These are phyloP conservation scores for Akanthomyces uredinophilus DNA, from an alignment of 2,329 filamentous ascomycete species.

Conservation along the genomic window DNA sequence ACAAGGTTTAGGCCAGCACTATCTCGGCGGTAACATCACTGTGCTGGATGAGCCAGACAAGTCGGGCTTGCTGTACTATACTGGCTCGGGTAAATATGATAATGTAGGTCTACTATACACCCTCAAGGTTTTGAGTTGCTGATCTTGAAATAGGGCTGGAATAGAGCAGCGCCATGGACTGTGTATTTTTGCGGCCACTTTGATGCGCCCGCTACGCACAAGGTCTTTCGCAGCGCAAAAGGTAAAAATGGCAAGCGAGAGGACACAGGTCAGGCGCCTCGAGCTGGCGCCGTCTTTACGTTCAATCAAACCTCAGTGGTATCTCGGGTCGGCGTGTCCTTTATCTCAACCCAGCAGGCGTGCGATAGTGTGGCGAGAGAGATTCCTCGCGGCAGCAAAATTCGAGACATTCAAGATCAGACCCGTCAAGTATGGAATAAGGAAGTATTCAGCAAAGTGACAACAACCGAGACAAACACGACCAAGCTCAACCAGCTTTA, in stretches of 20 bases:
- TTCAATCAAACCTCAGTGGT: slow-evolving; percentile 43
- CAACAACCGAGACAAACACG: slow-evolving; percentile 50
- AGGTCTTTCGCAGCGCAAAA: slow-evolving; percentile 38
- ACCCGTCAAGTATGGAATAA: slow-evolving; percentile 54
- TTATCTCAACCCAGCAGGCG: slow-evolving; percentile 57
- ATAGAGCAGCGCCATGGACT: slow-evolving; percentile 56
- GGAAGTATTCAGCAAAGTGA: slow-evolving; percentile 58
- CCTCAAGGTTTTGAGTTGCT: neutral
- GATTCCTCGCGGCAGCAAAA: slow-evolving; percentile 41
- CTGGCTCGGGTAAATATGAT: slow-evolving; percentile 57
- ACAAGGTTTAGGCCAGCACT: slow-evolving; percentile 56
- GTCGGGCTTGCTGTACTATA: slow-evolving; percentile 39
- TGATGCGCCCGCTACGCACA: slow-evolving; percentile 39
- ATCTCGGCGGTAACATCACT: slow-evolving; percentile 54
- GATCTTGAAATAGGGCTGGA: slow-evolving; percentile 49
- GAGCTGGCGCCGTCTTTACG: slow-evolving; percentile 49
- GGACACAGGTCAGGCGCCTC: slow-evolving; percentile 28
- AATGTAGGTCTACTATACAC: slow-evolving; percentile 36
- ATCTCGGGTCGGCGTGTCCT: slow-evolving; percentile 62
- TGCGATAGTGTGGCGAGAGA: slow-evolving; percentile 54
- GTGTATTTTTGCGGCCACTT: slow-evolving; percentile 62
- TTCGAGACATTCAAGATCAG: slow-evolving; percentile 40
- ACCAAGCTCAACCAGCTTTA: slow-evolving; percentile 59
- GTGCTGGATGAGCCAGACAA: slow-evolving; percentile 37
- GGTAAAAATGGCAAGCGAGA: slow-evolving; percentile 9